These are phyloP conservation scores for Hirsutella rhossiliensis DNA, from an alignment of 2,329 filamentous ascomycete genomes.

Conservation along the genomic window DNA sequence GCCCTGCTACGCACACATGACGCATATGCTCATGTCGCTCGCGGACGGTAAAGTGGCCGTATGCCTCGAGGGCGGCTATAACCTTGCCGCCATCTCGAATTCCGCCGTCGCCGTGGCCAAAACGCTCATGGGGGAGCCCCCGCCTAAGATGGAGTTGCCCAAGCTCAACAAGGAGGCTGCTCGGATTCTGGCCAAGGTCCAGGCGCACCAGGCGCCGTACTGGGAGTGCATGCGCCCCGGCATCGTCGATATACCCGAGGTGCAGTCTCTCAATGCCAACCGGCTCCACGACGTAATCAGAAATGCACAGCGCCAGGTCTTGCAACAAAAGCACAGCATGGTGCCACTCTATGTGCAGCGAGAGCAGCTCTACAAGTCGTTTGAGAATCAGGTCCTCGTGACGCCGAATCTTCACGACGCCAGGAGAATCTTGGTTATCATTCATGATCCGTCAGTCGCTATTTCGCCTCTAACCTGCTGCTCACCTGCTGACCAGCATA, in stretches of 20 bases:
- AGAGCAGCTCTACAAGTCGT: conserved; percentile 59
- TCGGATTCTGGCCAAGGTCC: conserved; percentile 44
- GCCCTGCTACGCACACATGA: conserved; percentile 93
- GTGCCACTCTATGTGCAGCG: conserved; percentile 69
- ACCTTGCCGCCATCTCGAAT: conserved; percentile 80
- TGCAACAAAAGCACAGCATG: conserved; percentile 68
- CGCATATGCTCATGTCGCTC: conserved; percentile 95
- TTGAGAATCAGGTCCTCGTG: conserved; percentile 76
- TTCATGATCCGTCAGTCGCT: conserved; percentile 71
- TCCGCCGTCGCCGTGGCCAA: conserved; percentile 85
- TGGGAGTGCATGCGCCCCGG: conserved; percentile 82
- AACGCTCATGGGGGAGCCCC: conserved; percentile 92
- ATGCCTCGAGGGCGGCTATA: conserved; percentile 92
- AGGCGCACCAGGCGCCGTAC: conserved; percentile 52
- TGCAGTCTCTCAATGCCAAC: conserved; percentile 40
- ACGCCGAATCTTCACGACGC: conserved; percentile 58
- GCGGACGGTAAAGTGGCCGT: conserved; percentile 83
- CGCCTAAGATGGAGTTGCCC: conserved; percentile 46
- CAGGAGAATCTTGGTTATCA: conserved; percentile 65
- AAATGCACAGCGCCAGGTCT: conserved; percentile 56
- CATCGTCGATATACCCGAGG: conserved; percentile 39
- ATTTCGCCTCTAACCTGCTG: not conserved
- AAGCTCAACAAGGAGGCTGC: conserved; percentile 46
- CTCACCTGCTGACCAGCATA: conserved; percentile 9
- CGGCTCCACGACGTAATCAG: conserved; percentile 73